Evolutionary conservation across 163 green algal species (phyloP).

Genomic region (Picocystis sp.): DNA sequence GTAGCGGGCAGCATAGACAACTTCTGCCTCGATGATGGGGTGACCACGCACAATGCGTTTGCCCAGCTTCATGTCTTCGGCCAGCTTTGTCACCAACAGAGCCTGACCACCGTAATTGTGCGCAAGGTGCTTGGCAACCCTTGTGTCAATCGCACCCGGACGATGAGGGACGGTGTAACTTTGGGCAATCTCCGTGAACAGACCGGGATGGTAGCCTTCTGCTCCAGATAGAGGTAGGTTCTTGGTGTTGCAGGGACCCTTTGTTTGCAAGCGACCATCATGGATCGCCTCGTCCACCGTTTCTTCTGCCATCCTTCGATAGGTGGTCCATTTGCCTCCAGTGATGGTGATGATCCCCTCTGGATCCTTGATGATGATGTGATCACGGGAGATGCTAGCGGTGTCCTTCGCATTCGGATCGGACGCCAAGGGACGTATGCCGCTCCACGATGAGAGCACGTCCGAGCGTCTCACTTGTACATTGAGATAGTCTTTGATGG

Average conservation of each 20-base stretch:
- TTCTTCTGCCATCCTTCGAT: slow-evolving; percentile 82
- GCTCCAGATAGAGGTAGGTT: slow-evolving; percentile 39
- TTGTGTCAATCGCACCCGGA: slow-evolving; percentile 34
- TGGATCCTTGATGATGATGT: slow-evolving; percentile 61
- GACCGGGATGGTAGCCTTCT: slow-evolving; percentile 30
- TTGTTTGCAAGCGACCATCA: slow-evolving; percentile 7
- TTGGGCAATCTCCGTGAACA: slow-evolving; percentile 58
- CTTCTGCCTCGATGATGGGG: slow-evolving; percentile 85
- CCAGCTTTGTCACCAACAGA: slow-evolving; percentile 44
- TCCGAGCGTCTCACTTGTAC: slow-evolving; percentile 74
- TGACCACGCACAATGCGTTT: slow-evolving; percentile 60
- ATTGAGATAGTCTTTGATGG: slow-evolving; percentile 72
- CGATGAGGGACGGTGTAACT: slow-evolving; percentile 51
- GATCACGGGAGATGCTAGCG: slow-evolving; percentile 41
- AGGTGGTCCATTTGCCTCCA: slow-evolving; percentile 98
- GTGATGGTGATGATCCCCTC: slow-evolving; percentile 75
- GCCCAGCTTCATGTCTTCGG: slow-evolving; percentile 44
- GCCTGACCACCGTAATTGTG: slow-evolving; percentile 71
- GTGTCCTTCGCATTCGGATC: slow-evolving; percentile 51
- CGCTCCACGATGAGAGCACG: slow-evolving; percentile 76
- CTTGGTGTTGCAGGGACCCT: slow-evolving; percentile 24
- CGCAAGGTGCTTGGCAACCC: slow-evolving; percentile 20
- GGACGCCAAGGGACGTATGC: slow-evolving; percentile 73
- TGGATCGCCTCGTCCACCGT: slow-evolving; percentile 44
- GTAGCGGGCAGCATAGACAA: slow-evolving; percentile 50